phyloP scores from a whole-genome alignment of 371 early-diverging fungal genomes.

The Fennellomyces sp. region DNA sequence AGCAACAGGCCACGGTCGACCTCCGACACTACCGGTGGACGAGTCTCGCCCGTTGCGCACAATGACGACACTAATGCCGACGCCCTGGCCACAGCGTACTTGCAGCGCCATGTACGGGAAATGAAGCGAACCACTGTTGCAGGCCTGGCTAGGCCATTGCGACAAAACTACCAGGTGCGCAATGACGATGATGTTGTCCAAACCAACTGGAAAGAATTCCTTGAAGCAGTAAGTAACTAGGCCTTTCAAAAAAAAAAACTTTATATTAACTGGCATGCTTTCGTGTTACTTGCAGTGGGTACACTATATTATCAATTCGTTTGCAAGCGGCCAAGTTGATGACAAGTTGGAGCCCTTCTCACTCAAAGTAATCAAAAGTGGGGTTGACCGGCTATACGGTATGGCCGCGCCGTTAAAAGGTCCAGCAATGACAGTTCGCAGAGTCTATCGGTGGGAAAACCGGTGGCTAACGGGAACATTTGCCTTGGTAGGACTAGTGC shows the following conservation, averaged over 20 bases:
- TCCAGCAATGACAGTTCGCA: constrained; percentile 20
- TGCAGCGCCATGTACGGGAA: constrained; percentile 8
- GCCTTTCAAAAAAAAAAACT: not conserved
- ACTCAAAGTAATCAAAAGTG: constrained; percentile 30
- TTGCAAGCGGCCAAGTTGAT: constrained; percentile 35
- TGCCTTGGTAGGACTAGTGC: constrained; percentile 25
- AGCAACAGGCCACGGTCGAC: constrained; percentile 1
- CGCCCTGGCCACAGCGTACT: not conserved
- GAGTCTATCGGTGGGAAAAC: constrained; percentile 46
- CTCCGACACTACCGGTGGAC: not conserved
- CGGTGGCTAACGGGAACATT: constrained; percentile 25
- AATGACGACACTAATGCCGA: not conserved
- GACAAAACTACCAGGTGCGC: constrained; percentile 1
- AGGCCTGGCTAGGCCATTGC: not conserved
- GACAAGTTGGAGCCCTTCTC: constrained; percentile 39
- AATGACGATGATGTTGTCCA: constrained; percentile 5
- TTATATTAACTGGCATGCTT: not conserved
- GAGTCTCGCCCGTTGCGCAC: constrained; percentile 1
- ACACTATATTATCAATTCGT: constrained; percentile 29
- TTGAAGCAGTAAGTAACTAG: constrained; percentile 5
- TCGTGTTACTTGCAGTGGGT: constrained; percentile 21
- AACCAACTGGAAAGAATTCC: constrained; percentile 2
- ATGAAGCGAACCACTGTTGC: constrained; percentile 4
- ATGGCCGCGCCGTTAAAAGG: constrained; percentile 28
- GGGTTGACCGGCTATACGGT: constrained; percentile 37